phyloP scores from a whole-genome alignment of 2,329 filamentous ascomycete species.

The Dryadomyces quercivorus region DNA sequence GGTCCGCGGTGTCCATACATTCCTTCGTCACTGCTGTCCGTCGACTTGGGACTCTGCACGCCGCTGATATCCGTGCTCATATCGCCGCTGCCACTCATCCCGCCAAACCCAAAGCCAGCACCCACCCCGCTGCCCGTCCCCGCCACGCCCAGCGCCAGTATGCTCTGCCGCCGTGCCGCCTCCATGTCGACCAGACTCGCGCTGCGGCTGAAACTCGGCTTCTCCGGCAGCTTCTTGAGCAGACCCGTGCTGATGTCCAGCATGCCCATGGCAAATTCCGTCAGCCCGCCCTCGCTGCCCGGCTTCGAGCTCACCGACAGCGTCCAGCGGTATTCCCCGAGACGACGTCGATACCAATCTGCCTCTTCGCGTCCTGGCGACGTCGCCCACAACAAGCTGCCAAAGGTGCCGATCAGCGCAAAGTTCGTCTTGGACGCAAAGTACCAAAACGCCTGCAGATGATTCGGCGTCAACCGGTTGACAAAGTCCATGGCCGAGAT shows the following conservation, averaged over 20 bases:
- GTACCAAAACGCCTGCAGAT: conserved; percentile 88
- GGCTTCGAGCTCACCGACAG: conserved; percentile 74
- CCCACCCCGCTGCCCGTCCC: conserved; percentile 18
- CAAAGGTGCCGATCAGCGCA: conserved; percentile 88
- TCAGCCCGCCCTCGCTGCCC: conserved; percentile 41
- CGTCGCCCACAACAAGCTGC: conserved; percentile 78
- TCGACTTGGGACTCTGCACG: conserved; percentile 37
- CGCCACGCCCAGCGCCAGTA: conserved; percentile 11
- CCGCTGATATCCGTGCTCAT: conserved; percentile 36
- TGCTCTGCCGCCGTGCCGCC: conserved; percentile 11
- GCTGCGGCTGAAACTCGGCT: conserved; percentile 50
- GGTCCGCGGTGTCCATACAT: conserved; percentile 33
- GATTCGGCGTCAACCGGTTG: conserved; percentile 75
- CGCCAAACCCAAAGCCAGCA: conserved; percentile 10
- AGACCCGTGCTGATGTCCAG: conserved; percentile 60
- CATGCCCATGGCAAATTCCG: conserved; percentile 65
- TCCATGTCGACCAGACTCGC: conserved; percentile 38
- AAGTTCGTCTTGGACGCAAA: conserved; percentile 85
- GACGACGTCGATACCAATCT: conserved; percentile 75
- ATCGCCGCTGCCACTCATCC: conserved; percentile 25
- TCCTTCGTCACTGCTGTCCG: conserved; percentile 41
- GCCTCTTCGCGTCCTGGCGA: conserved; percentile 79
- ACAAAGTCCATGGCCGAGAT: conserved; percentile 98
- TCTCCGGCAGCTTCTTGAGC: conserved; percentile 57
- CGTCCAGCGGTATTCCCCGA: conserved; percentile 91